Percentiles rank a stretch among this genome's conserved stretches.
These are phyloP conservation scores for Tetrahymena elliotti DNA, from an alignment of 73 alveolate genomes.

Conservation along the genomic window DNA sequence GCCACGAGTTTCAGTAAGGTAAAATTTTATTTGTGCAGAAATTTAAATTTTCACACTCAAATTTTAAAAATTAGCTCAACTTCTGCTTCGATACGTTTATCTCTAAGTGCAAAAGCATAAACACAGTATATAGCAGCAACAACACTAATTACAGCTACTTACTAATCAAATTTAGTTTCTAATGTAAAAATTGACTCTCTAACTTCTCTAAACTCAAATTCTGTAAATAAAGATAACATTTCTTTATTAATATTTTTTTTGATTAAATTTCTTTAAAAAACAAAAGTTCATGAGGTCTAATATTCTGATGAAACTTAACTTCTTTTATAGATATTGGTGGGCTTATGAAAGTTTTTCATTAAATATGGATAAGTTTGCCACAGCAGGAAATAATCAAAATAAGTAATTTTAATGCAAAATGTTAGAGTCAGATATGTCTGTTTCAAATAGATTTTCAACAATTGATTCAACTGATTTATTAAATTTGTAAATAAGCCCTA, in stretches of 20 bases:
- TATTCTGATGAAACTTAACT: not conserved
- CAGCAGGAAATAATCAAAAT: not conserved
- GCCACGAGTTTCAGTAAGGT: not conserved
- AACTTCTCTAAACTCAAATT: not conserved
- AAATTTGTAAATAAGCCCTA: not conserved
- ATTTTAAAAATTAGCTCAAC: not conserved
- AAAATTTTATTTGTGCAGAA: not conserved
- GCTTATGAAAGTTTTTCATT: not conserved
- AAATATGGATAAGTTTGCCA: not conserved
- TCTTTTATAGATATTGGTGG: not conserved
- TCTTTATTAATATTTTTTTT: not conserved
- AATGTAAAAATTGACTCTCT: not conserved
- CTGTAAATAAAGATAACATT: not conserved
- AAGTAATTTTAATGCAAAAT: not conserved
- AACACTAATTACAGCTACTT: not conserved
- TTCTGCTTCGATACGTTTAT: not conserved
- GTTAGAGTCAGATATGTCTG: not conserved
- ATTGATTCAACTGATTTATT: not conserved
- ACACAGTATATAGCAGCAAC: not conserved
- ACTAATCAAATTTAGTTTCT: not conserved
- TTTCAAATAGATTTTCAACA: not conserved
- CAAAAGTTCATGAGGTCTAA: not conserved
- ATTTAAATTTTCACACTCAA: not conserved
- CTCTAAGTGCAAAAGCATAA: not conserved
- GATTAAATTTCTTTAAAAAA: not conserved